These are phyloP conservation scores for Penicillium sumatraense DNA, from an alignment of 2,329 filamentous ascomycete species.

Conservation along the genomic window DNA sequence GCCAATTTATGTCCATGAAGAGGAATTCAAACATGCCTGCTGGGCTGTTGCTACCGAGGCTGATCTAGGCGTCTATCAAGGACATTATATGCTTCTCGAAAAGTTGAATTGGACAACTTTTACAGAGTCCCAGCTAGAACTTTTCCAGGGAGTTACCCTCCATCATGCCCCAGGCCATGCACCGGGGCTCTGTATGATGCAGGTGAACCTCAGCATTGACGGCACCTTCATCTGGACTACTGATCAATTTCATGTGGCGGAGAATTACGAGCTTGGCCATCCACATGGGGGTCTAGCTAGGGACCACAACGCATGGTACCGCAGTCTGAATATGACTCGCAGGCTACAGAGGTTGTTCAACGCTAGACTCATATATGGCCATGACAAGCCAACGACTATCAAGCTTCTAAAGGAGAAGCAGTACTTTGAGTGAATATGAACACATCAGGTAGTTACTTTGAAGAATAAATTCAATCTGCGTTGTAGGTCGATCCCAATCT, in stretches of 20 bases:
- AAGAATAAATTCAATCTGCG: neutral
- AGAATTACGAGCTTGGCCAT: slow-evolving; percentile 43
- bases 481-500: too few species aligned
- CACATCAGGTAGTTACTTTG: neutral
- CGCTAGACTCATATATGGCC: slow-evolving; percentile 8
- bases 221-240: slow-evolving; percentile 48
- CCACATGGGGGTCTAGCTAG: slow-evolving; percentile 43
- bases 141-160: slow-evolving; percentile 46
- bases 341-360: slow-evolving; percentile 11
- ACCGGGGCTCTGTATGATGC: slow-evolving; percentile 41
- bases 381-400: slow-evolving; percentile 2
- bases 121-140: slow-evolving; percentile 43
- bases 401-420: neutral
- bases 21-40: slow-evolving; percentile 52
- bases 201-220: slow-evolving; percentile 40
- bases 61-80: slow-evolving; percentile 46
- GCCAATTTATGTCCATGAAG: slow-evolving; percentile 54
- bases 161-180: slow-evolving; percentile 45
- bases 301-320: slow-evolving; percentile 44
- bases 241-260: slow-evolving; percentile 46
- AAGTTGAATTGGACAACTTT: slow-evolving; percentile 51
- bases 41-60: slow-evolving; percentile 50
- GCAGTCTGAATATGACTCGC: slow-evolving; percentile 32
- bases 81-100: slow-evolving; percentile 40
- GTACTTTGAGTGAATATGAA: neutral